Evolutionary conservation across 805 yeast genomes (phyloP).

Genomic region (Teunomyces barrocoloradensis): DNA sequence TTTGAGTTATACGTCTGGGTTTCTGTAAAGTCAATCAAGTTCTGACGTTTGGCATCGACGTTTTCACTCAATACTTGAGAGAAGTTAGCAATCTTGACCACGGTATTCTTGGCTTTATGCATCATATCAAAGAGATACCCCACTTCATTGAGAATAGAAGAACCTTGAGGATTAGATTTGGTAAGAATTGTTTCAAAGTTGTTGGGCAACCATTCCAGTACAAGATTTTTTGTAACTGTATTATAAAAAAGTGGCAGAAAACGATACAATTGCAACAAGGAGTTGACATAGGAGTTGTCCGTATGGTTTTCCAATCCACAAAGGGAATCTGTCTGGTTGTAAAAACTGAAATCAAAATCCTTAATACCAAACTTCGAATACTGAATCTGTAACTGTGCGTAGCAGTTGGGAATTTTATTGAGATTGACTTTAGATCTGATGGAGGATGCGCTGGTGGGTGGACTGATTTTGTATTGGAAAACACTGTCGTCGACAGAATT

Average conservation of each 20-base stretch:
- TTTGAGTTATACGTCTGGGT: slow-evolving; percentile 43
- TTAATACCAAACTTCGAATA: slow-evolving; percentile 91
- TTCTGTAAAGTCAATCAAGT: slow-evolving; percentile 52
- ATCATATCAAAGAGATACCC: slow-evolving; percentile 94
- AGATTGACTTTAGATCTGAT: slow-evolving; percentile 5
- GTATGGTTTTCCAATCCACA: slow-evolving; percentile 91
- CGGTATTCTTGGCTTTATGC: slow-evolving; percentile 67
- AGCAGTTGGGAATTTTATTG: slow-evolving; percentile 63
- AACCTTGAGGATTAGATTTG: slow-evolving; percentile 36
- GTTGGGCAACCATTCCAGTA: slow-evolving; percentile 45
- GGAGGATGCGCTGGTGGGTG: neutral
- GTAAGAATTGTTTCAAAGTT: slow-evolving; percentile 29
- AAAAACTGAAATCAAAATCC: slow-evolving; percentile 87
- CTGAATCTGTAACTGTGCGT: slow-evolving; percentile 67
- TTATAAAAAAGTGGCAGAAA: slow-evolving; percentile 74
- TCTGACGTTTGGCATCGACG: slow-evolving; percentile 48
- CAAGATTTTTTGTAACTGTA: slow-evolving; percentile 53
- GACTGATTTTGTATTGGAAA: slow-evolving; percentile 17
- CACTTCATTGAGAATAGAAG: slow-evolving; percentile 69
- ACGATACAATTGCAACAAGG: slow-evolving; percentile 75
- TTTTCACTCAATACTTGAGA: slow-evolving; percentile 38
- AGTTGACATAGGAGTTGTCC: slow-evolving; percentile 69
- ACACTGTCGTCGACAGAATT: slow-evolving; percentile 6
- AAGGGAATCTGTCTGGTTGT: slow-evolving; percentile 56
- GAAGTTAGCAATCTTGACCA: slow-evolving; percentile 78